Evolutionary conservation across 2,329 filamentous ascomycete species (phyloP).

Genomic region (Aphanocladium album): DNA sequence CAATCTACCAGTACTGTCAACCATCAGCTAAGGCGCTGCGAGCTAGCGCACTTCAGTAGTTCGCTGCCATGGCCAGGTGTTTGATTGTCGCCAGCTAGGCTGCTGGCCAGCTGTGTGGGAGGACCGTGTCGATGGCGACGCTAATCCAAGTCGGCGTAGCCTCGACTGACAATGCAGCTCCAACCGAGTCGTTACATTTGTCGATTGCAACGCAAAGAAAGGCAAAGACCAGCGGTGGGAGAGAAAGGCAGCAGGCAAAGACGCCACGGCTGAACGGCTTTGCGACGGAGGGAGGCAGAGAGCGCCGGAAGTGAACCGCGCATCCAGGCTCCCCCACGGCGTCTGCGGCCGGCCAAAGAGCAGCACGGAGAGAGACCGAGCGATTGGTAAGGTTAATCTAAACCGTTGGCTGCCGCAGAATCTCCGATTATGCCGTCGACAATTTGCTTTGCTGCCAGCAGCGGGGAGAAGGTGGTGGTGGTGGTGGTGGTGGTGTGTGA

Average conservation of each 20-base stretch:
- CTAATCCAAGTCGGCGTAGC: conserved; percentile 3
- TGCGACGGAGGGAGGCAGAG: conserved; percentile 3
- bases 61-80: background rate
- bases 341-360: background rate
- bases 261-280: conserved; percentile 10
- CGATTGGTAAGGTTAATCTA: conserved; percentile 11
- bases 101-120: background rate
- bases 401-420: conserved; percentile 4
- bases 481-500: background rate
- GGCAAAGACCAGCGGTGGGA: background rate
- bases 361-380: conserved; percentile 9
- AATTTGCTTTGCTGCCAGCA: background rate
- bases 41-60: background rate
- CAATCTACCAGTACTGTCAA: background rate
- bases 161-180: conserved; percentile 7
- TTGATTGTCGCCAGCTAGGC: background rate
- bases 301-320: background rate
- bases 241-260: background rate
- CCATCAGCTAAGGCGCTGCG: background rate
- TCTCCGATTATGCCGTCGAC: conserved; percentile 6
- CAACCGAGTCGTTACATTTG: background rate
- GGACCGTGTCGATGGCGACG: background rate
- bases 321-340: background rate
- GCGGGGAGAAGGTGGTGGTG: background rate
- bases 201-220: background rate